Evolutionary conservation across 768 basidiomycete genomes (phyloP), one percentile per base, ranked within the genome.

Genomic region (Galerina sulciceps): DNA sequence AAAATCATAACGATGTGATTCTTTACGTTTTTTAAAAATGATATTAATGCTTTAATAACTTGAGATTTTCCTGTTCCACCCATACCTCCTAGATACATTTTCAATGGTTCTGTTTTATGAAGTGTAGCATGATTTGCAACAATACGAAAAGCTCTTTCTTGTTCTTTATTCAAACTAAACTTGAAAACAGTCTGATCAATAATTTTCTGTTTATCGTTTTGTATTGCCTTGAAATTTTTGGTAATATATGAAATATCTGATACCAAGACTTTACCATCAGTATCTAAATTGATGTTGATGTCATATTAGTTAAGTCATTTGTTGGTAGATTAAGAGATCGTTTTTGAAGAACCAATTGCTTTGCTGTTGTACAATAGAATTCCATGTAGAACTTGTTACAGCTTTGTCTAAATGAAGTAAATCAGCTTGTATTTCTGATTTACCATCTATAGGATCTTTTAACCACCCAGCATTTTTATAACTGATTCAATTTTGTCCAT

Each of bases 51-150:
- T 52, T 71, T 57, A 1, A 77, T 58, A 0, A 77, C 73, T 35
- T 71, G 68, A 0, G 70, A 65, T 60, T 76, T 78, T 0, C 75
- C 73, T 2, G 74, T 74, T 0, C 75, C 75, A 34, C 71, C 73
- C 59, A 71, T 67, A 1, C 75, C 75, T 13, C 70, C 71, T 1
- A 76, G 40, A 49, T 72, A 71, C 73, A 77, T 70, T 41, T 63
- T 59, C 0, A 77, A 45, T 35, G 65, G 72, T 1, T 66, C 61
- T 3, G 59, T 38, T 14, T 49, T 34, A 2, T 11, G n/a, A 13
- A 13, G 13, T 20, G 41, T 18, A 3, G 62, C 53, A 65, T 74
- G 74, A 38, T 74, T 62, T 1, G 68, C 67, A 14, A 76, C 62
- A n/a, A 73, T 67, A 1, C 62, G 11, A 49, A 75, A 75, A 1